Percentiles rank a stretch among this genome's conserved stretches.
phyloP scores from a whole-genome alignment of 2,329 filamentous ascomycete genomes.

The Corynespora cassiicola region DNA sequence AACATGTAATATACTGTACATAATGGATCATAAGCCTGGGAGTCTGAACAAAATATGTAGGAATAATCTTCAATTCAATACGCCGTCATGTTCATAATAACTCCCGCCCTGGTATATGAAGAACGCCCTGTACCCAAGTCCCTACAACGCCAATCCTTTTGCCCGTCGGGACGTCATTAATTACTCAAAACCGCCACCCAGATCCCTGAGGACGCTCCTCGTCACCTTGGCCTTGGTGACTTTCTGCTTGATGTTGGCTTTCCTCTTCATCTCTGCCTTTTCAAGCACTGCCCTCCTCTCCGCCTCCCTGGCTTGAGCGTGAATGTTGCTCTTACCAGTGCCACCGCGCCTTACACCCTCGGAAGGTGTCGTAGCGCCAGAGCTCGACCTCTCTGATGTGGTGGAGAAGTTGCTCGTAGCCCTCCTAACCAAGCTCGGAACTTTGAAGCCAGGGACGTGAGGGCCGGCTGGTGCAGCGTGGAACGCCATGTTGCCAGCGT shows the following conservation, averaged over 20 bases:
- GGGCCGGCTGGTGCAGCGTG: constrained; percentile 50
- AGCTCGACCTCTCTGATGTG: constrained; percentile 43
- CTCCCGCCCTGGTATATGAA: no score
- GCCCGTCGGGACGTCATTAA: no score
- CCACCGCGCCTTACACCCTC: constrained; percentile 55
- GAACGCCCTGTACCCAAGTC: no score
- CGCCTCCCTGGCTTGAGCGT: constrained; percentile 65
- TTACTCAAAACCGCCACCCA: constrained; percentile 46
- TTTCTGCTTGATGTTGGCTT: constrained; percentile 55
- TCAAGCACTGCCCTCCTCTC: constrained; percentile 60
- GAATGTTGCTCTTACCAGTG: constrained; percentile 66
- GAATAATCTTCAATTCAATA: no score
- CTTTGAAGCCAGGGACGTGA: constrained; percentile 60
- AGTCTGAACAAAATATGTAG: no score
- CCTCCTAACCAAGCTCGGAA: constrained; percentile 74
- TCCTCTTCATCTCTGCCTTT: constrained; percentile 58
- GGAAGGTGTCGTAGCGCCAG: constrained; percentile 25
- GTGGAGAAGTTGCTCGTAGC: constrained; percentile 66
- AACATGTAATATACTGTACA: constrained; percentile 6
- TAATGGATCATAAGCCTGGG: no score
- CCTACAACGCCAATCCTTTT: no score
- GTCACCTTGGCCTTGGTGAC: constrained; percentile 37
- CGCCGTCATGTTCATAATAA: no score
- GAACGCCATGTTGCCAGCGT: constrained; percentile 62
- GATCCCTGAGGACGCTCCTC: constrained; percentile 40